phyloP scores from a whole-genome alignment of 2,329 filamentous ascomycete species.

The Aspergillus sp. region DNA sequence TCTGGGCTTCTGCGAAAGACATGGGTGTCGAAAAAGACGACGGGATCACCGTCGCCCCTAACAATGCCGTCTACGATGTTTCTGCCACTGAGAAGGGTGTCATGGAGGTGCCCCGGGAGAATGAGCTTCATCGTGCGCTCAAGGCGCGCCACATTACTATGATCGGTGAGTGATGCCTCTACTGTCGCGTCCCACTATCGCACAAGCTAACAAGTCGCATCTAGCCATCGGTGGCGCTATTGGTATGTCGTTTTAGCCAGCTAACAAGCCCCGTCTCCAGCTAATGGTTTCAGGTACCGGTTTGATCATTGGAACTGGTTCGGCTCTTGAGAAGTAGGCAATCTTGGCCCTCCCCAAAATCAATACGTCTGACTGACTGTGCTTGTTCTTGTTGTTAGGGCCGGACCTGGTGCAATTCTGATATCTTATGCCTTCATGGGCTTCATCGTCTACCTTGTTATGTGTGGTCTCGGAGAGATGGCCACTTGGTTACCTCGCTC shows the following conservation, averaged over 20 bases:
- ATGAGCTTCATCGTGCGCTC: constrained; percentile 43
- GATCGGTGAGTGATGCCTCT: constrained; percentile 33
- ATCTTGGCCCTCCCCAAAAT: not conserved
- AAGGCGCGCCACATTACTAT: constrained; percentile 44
- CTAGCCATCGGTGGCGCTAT: constrained; percentile 44
- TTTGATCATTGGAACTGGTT: constrained; percentile 42
- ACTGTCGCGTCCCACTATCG: not conserved
- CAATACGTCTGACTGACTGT: not conserved
- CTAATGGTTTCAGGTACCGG: constrained; percentile 27
- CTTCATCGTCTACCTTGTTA: constrained; percentile 72
- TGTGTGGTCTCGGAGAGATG: constrained; percentile 82
- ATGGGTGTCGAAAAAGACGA: constrained; percentile 21
- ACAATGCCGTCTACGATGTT: constrained; percentile 21
- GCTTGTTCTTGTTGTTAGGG: constrained; percentile 22
- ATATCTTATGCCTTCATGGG: constrained; percentile 47
- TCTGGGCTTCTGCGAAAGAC: not conserved
- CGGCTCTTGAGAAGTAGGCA: constrained; percentile 36
- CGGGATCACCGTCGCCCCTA: constrained; percentile 19
- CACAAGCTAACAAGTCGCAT: not conserved
- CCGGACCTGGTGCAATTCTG: constrained; percentile 43
- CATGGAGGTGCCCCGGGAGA: constrained; percentile 24
- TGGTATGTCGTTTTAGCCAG: constrained; percentile 19
- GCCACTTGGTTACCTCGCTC: constrained; percentile 76
- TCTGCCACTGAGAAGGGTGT: constrained; percentile 23
- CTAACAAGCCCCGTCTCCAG: not conserved